Evolutionary conservation across 805 yeast species (phyloP).

Genomic region (Tetrapisispora arboricola): DNA sequence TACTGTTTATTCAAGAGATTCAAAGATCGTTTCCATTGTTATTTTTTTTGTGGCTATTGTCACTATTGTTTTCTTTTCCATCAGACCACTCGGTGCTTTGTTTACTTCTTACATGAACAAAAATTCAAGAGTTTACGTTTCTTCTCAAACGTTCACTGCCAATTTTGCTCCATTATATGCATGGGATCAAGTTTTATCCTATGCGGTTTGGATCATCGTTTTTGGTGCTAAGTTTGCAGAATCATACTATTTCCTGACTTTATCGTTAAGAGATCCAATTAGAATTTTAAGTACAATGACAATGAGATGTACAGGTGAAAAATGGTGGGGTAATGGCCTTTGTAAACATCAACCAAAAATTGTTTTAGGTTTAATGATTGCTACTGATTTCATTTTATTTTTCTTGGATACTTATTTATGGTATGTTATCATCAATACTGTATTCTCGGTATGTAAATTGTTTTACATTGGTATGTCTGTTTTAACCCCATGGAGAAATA

Average conservation of each 20-base stretch:
- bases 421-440: conserved; percentile 92
- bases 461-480: conserved; percentile 98
- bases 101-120: conserved; percentile 90
- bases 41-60: conserved; percentile 81
- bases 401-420: conserved; percentile 98
- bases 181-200: conserved; percentile 90
- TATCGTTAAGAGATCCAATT: conserved; percentile 89
- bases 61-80: conserved; percentile 73
- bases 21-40: conserved; percentile 69
- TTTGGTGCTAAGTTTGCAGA: conserved; percentile 82
- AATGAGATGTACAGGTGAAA: conserved; percentile 94
- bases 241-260: conserved; percentile 84
- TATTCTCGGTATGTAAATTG: conserved; percentile 92
- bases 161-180: conserved; percentile 73
- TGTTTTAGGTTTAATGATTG: conserved; percentile 84
- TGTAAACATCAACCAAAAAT: conserved; percentile 83
- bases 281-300: conserved; percentile 73
- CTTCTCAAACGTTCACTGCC: conserved; percentile 94
- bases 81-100: conserved; percentile 94
- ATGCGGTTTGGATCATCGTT: conserved; percentile 77
- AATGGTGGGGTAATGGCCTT: conserved; percentile 63
- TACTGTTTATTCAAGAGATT: conserved; percentile 54
- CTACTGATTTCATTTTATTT: conserved; percentile 87
- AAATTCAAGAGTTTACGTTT: conserved; percentile 75
- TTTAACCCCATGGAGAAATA: conserved; percentile 98